phyloP scores from a whole-genome alignment of 1,284 basidiomycete genomes.

The Gomphus bonarii region DNA sequence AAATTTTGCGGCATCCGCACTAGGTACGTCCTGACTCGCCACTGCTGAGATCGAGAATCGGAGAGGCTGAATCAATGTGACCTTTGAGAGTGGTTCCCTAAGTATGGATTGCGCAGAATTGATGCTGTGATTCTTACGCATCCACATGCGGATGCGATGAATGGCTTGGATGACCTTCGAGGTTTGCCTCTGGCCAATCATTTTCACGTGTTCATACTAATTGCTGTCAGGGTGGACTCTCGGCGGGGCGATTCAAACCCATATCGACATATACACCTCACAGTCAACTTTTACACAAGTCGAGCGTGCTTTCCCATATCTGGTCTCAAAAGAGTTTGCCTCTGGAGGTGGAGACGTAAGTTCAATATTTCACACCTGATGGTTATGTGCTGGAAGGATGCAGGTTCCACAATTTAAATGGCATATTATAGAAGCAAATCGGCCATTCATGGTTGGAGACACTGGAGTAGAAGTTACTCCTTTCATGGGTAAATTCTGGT shows the following conservation, averaged over 20 bases:
- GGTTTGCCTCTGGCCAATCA: constrained; percentile 29
- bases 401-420: constrained; percentile 72
- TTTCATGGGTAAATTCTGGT: constrained; percentile 40
- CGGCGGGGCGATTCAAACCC: constrained; percentile 48
- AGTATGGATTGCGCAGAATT: constrained; percentile 59
- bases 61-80: background rate
- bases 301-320: constrained; percentile 63
- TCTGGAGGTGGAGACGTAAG: constrained; percentile 71
- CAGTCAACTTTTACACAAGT: constrained; percentile 55
- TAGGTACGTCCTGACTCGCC: constrained; percentile 18
- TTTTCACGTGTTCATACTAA: constrained; percentile 3
- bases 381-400: constrained; percentile 3
- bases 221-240: constrained; percentile 60
- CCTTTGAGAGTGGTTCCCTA: constrained; percentile 66
- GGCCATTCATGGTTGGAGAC: constrained; percentile 53
- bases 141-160: constrained; percentile 74
- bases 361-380: constrained; percentile 13
- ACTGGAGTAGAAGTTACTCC: constrained; percentile 57
- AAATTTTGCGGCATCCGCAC: constrained; percentile 64
- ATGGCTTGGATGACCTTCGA: constrained; percentile 74
- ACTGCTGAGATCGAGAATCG: background rate
- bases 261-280: constrained; percentile 67
- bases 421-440: constrained; percentile 61
- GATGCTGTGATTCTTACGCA: constrained; percentile 75
- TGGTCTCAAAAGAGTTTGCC: constrained; percentile 63